Base-by-base conservation (phyloP, 202 grass and related monocot species). In the Zizania palustris region DNA sequence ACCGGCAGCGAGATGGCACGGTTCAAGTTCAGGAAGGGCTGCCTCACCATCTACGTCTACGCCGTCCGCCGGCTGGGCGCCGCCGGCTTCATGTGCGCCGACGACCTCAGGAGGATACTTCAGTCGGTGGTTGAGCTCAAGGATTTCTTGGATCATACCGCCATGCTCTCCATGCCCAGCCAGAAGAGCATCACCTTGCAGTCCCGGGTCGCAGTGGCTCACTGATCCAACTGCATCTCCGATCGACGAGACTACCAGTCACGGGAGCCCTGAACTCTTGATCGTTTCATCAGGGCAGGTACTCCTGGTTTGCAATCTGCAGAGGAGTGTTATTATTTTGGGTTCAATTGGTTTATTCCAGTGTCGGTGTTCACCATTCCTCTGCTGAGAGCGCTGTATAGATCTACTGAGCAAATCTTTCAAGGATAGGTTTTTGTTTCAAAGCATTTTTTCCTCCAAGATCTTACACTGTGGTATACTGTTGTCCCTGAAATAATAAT, bases 401-500 rank as follows among this genome's bases (percentile, higher is more conserved):
- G 74, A 78, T 87, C 79, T 78, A 55, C 73, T 55, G 85, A 67
- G 67, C 73, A 66, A 68, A 57, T 67, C 41, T 66, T 82, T 51
- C 58, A 73, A 87, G 60, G 19, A 77, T 78, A 87, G 85, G 66
- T 71, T 77, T 87, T 28, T 28, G 2, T 66, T 42, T 20, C 37
- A 50, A 77, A 72, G 44, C 66, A 28, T 28, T 73, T 79, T 20
- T 39, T 64, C 12, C 38, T 57, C n/a, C 45, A 37, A 11, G 67
- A 83, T 73, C 60, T 60, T 28, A 73, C 66, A 62, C 36, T 39
- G 45, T 43, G 61, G 37, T 78, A 87, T 62, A 76, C 18, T 57
- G 57, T 3, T 65, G 33, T 69, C 61, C 19, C 12, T 73, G 73
- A 73, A 28, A 28, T 28, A 73, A 83, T 54, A 62, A 67, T 83